Base-by-base conservation (phyloP, 2,329 filamentous ascomycete genomes). In the Cyphellophora attinorum region DNA sequence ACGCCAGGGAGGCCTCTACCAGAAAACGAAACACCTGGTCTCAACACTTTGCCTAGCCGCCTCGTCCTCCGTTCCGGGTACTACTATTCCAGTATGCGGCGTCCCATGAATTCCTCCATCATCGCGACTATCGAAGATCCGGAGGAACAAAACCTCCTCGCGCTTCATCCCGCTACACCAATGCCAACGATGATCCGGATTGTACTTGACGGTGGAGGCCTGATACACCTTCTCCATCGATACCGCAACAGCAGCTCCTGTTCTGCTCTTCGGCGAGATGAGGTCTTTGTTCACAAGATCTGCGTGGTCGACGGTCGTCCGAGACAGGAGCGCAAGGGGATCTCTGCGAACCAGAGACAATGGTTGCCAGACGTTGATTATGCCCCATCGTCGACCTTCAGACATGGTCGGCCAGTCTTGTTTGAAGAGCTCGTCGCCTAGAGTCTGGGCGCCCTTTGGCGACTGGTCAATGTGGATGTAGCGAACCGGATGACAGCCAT, bases 101-200 rank as follows among this genome's bases (percentile, higher is more conserved):
- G 68, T 62, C 3, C 69, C 50, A 5, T 68, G 57, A 5, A 68
- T 21, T 19, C 65, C 51, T 0, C 68, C 69, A 48, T 73, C 69
- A 13, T 55, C 58, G 58, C 71, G 69, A 19, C 59, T 69, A 51
- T 78, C 74, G 48, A 69, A 77, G 46, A 70, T 74, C 53, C 77
- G 77, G 52, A 78, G 71, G 27, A 78, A 47, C 3, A 72, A 59
- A 5, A 71, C 67, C 55, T 78, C 62, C 2, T 67, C 58, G 0
- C 70, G 68, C 0, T 56, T 59, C 48, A 74, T 62, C 1, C 57
- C 59, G 29, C 57, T 58, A 40, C 67, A 60, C 51, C 70, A 74
- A 48, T 64, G 68, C 70, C 70, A 75, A 45, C 53, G 56, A 19
- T 71, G 65, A 1, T 41, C 35, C 0, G 48, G 43, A 35, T 59